These are phyloP conservation scores for Cornus florida DNA, from an alignment of 148 eudicot species.

Conservation along the genomic window DNA sequence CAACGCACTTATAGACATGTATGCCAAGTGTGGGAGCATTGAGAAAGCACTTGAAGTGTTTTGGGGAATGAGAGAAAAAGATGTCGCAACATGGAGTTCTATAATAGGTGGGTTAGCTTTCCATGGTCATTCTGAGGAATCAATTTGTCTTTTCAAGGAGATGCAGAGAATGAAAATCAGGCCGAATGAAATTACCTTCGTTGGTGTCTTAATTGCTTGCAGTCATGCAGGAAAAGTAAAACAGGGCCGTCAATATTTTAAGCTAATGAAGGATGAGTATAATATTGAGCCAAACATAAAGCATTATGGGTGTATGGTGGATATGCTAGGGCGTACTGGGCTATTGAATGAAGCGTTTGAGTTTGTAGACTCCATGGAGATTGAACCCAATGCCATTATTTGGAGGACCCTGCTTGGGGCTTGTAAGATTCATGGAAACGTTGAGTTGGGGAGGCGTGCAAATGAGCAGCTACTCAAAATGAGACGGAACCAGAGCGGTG, in stretches of 20 bases:
- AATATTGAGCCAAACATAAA: constrained; percentile 44
- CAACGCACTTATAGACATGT: constrained; percentile 67
- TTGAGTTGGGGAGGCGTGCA: constrained; percentile 52
- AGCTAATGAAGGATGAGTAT: constrained; percentile 40
- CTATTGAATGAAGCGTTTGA: constrained; percentile 50
- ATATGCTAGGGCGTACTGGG: constrained; percentile 54
- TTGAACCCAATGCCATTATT: constrained; percentile 54
- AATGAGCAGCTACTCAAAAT: constrained; percentile 48
- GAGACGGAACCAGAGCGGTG: constrained; percentile 51
- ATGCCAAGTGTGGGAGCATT: constrained; percentile 63
- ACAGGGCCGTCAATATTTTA: constrained; percentile 44
- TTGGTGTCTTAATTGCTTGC: constrained; percentile 53
- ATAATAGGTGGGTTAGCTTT: constrained; percentile 51
- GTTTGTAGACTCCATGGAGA: constrained; percentile 46
- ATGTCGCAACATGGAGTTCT: constrained; percentile 52
- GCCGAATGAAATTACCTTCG: constrained; percentile 53
- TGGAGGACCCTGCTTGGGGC: constrained; percentile 67
- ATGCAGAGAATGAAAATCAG: constrained; percentile 38
- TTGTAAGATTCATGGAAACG: constrained; percentile 47
- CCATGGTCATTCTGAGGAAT: constrained; percentile 46
- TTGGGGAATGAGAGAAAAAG: constrained; percentile 41
- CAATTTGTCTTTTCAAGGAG: constrained; percentile 38
- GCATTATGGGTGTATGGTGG: constrained; percentile 68
- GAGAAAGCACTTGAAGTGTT: constrained; percentile 46
- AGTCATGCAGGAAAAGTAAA: constrained; percentile 57